Conservation (phyloP, 1,284 basidiomycete genomes). For the Porogramme epimiltina region DNA sequence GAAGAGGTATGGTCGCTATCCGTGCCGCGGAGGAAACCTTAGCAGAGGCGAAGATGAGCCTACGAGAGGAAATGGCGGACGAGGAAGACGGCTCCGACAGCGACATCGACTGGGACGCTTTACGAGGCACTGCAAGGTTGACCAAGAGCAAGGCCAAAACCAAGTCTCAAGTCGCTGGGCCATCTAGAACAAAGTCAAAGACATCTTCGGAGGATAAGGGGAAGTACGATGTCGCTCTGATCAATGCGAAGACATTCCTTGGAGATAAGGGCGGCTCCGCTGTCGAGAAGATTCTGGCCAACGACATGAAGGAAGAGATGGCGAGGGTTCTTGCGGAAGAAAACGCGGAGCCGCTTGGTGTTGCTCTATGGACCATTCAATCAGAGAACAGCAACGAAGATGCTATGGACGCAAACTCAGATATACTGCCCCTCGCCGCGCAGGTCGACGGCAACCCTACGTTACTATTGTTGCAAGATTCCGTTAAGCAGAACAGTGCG, state of each 20-base stretch:
- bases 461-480: constrained; percentile 33
- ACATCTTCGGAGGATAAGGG: constrained; percentile 19
- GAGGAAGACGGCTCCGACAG: constrained; percentile 30
- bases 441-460: constrained; percentile 11
- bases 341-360: constrained; percentile 40
- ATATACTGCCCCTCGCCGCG: constrained; percentile 11
- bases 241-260: constrained; percentile 40
- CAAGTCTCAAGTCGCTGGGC: neutral
- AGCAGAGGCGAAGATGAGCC: constrained; percentile 38
- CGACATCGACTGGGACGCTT: constrained; percentile 12
- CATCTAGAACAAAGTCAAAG: neutral
- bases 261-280: constrained; percentile 44
- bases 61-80: constrained; percentile 36
- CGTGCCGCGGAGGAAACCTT: constrained; percentile 31
- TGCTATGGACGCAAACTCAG: constrained; percentile 15
- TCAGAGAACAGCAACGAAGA: constrained; percentile 5
- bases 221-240: constrained; percentile 33
- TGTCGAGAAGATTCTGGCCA: constrained; percentile 42
- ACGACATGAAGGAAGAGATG: constrained; percentile 35
- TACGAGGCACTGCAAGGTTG: neutral
- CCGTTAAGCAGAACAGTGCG: constrained; percentile 41
- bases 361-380: constrained; percentile 24
- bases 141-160: constrained; percentile 2
- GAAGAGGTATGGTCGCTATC: constrained; percentile 25
- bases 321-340: constrained; percentile 36